A percentile compares a stretch with the other conserved stretches of the same genome.
Evolutionary conservation across 352 stramenopile species (phyloP).

Genomic region (Phytophthora meadii): DNA sequence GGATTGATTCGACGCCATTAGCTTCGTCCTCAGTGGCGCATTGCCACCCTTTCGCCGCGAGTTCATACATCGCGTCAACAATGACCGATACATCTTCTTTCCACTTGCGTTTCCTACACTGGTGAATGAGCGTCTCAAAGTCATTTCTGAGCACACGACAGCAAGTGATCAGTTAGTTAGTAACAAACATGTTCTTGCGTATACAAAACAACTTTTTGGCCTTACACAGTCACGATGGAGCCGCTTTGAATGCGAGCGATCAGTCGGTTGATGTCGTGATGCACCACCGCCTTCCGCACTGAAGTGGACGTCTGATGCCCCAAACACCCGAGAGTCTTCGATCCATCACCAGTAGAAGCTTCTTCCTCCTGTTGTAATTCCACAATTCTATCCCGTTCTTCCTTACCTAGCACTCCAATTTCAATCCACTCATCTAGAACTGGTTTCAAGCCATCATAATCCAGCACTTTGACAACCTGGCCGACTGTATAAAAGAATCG

Average conservation of each 20-base stretch:
- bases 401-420: conserved; percentile 36
- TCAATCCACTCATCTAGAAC: conserved; percentile 53
- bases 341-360: conserved; percentile 20
- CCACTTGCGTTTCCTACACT: conserved; percentile 86
- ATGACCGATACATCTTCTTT: conserved; percentile 73
- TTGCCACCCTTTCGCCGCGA: conserved; percentile 58
- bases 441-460: conserved; percentile 31
- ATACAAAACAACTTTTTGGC: not conserved
- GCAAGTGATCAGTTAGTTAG: conserved; percentile 16
- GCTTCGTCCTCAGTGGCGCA: conserved; percentile 3
- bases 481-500: conserved; percentile 52
- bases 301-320: conserved; percentile 72
- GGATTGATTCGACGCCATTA: conserved; percentile 20
- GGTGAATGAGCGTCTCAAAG: conserved; percentile 84
- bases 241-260: conserved; percentile 54
- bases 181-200: not conserved
- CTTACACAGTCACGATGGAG: conserved; percentile 67
- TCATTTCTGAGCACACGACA: conserved; percentile 53
- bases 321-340: conserved; percentile 63
- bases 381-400: conserved; percentile 39
- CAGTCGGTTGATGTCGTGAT: conserved; percentile 74
- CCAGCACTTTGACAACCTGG: conserved; percentile 42
- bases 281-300: conserved; percentile 67
- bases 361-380: conserved; percentile 25
- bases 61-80: conserved; percentile 57